Percentiles rank a stretch among this genome's conserved stretches.
Conservation (phyloP, 2,329 filamentous ascomycete genomes). For the Aspergillus japonicus region DNA sequence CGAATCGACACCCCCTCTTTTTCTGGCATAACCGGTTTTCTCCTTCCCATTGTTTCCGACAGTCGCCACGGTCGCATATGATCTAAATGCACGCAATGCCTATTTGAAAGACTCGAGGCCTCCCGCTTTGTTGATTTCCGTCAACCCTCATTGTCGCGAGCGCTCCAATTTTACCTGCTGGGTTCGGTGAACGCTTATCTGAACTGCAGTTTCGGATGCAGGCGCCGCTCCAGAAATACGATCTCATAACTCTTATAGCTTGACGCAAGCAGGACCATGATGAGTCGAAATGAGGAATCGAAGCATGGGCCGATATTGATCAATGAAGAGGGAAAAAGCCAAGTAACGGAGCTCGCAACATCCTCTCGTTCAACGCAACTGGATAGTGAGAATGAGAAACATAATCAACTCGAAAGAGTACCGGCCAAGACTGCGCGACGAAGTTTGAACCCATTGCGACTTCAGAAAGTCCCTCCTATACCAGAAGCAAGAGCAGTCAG, state of each 20-base stretch:
- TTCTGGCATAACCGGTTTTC: background rate
- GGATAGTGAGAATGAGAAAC: background rate
- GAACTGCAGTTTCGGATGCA: background rate
- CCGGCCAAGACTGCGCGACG: background rate
- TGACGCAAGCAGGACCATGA: background rate
- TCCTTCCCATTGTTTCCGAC: background rate
- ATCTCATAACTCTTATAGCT: background rate
- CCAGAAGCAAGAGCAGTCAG: constrained; percentile 56
- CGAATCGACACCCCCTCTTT: background rate
- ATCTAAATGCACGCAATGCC: background rate
- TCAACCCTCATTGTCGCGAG: background rate
- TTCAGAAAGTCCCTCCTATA: constrained; percentile 54
- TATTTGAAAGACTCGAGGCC: background rate
- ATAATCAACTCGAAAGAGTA: background rate
- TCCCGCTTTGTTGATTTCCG: background rate
- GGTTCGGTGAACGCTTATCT: background rate
- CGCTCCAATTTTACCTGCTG: background rate
- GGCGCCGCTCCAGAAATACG: background rate
- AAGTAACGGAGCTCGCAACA: background rate
- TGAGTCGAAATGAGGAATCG: background rate
- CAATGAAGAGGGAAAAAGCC: background rate
- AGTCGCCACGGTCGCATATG: background rate
- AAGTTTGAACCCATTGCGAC: constrained; percentile 45
- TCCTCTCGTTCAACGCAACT: background rate
- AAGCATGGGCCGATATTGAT: background rate